Evolutionary conservation across 768 basidiomycete genomes (phyloP), one percentile per base, ranked within the genome.

Genomic region (Pleurotus pulmonarius): DNA sequence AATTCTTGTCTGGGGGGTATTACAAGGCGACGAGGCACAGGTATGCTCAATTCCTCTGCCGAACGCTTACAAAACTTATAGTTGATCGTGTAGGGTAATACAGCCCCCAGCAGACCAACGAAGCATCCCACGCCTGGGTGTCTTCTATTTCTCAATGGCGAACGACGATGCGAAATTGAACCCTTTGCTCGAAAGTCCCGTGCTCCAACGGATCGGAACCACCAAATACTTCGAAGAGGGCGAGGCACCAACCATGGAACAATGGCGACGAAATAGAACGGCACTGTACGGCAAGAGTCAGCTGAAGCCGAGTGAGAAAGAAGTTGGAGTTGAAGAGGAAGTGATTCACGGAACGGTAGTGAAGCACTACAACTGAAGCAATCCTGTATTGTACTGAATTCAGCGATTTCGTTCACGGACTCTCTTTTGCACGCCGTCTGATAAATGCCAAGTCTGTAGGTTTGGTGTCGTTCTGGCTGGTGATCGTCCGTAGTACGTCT

Each of bases 51-150:
- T 9, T 29, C 6, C 29, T 9, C 11, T 3, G 29, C 8, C 11
- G 1, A 9, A 29, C 29, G 3, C 29, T 29, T 7, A 29, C 29
- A 29, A 29, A 29, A 29, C 29, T 29, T 29, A 29, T 29, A 29
- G 29, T 9, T 29, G 16, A n/a, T 54, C 39, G n/a, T 16, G 5
- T 0, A 70, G 79, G 45, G 81, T 83, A 22, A 67, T 75, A 40
- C 79, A 80, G 58, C 81, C 80, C 2, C 81, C 81, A 2, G 48
- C 56, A 0, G 78, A 80, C 60, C 81, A 83, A 59, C 72, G 67
- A 9, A 67, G 65, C 24, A 66, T 67, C 45, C 64, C 73, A 8
- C 76, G 81, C n/a, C 68, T 82, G 2, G 78, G 80, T 4, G 69
- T 72, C 5, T 78, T 78, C 63, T 81, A 78, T 61, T 81, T 83